Percentiles rank a stretch among this genome's conserved stretches.
phyloP scores from a whole-genome alignment of 2,329 filamentous ascomycete genomes.

The Nemania sp. region DNA sequence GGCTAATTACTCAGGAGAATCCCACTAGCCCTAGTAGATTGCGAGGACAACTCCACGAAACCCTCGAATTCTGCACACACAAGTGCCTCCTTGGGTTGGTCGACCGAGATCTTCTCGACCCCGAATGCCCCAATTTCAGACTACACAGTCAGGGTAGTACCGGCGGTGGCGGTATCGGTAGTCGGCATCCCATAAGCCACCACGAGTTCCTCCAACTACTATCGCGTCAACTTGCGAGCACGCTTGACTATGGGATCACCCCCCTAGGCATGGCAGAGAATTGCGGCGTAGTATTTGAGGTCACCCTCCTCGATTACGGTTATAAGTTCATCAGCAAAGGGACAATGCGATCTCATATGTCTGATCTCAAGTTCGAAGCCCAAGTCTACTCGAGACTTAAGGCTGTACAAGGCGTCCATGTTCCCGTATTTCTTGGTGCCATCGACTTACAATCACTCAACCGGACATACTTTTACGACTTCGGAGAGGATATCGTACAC shows the following conservation, averaged over 20 bases:
- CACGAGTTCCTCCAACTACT: slow-evolving; percentile 39
- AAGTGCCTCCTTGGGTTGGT: slow-evolving; percentile 44
- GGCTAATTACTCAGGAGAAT: no score
- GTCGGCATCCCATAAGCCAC: slow-evolving; percentile 37
- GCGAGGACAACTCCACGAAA: slow-evolving; percentile 5
- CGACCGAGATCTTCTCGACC: slow-evolving; percentile 37
- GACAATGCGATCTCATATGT: slow-evolving; percentile 39
- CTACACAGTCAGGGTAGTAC: slow-evolving; percentile 35
- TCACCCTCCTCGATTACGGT: slow-evolving; percentile 46
- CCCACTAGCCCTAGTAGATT: slow-evolving; percentile 8
- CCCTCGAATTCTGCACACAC: slow-evolving; percentile 43
- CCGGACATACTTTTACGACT: slow-evolving; percentile 41
- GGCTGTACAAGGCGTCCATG: slow-evolving; percentile 39
- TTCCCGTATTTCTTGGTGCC: slow-evolving; percentile 45
- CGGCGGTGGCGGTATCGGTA: not conserved
- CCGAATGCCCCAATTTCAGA: slow-evolving; percentile 43
- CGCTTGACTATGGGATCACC: slow-evolving; percentile 40
- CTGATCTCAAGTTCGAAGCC: slow-evolving; percentile 42
- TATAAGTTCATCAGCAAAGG: slow-evolving; percentile 51
- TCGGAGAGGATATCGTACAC: slow-evolving; percentile 38
- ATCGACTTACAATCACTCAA: slow-evolving; percentile 41
- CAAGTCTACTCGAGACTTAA: slow-evolving; percentile 42
- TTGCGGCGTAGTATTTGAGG: slow-evolving; percentile 45
- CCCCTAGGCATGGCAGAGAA: slow-evolving; percentile 38
- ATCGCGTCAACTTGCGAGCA: slow-evolving; percentile 36